Evolutionary conservation across 1,284 basidiomycete genomes (phyloP), one percentile per base, ranked within the genome.

Genomic region (Trichosporon sp.): DNA sequence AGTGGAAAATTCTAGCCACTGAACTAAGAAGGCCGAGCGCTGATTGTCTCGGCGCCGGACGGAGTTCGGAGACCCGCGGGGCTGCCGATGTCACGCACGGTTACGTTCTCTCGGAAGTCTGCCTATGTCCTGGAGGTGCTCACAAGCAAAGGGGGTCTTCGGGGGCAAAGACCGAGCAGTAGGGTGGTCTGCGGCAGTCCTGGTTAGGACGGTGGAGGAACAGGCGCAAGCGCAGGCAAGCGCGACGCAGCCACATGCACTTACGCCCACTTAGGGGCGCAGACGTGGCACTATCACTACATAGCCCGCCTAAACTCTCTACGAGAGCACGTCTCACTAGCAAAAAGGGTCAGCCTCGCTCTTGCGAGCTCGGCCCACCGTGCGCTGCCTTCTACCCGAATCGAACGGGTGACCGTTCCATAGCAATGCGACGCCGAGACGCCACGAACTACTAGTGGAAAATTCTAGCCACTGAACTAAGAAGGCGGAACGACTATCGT

Each of bases 391-490:
- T 54, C 51, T 54, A 54, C 51, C 51, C 51, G 51, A 54, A 54
- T 54, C 51, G 51, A 54, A 54, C 51, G 51, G 51, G 51, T 54
- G 51, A 54, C 51, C 51, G 51, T 54, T 54, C 51, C 51, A 54
- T 54, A 54, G 51, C 51, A 54, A 54, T 26, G 51, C 51, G 16
- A 54, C 51, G 16, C 19, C 51, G 51, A 21, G 51, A 12, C 51
- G 51, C 10, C 51, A 54, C 51, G 51, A 54, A 54, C 51, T 54
- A 54, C 51, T 54, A 54, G 51, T 54, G 51, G 51, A 54, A 54
- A 54, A 54, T 54, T 54, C 51, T 54, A 54, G 51, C 51, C 51
- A 54, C 51, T 54, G 51, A 54, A 54, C 51, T 54, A 54, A 54
- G 51, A 54, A 54, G 51, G 51, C 51, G 51, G 51, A 26, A 3